These are phyloP conservation scores for Puccinia polysora DNA, from an alignment of 1,284 basidiomycete genomes.

Conservation along the genomic window DNA sequence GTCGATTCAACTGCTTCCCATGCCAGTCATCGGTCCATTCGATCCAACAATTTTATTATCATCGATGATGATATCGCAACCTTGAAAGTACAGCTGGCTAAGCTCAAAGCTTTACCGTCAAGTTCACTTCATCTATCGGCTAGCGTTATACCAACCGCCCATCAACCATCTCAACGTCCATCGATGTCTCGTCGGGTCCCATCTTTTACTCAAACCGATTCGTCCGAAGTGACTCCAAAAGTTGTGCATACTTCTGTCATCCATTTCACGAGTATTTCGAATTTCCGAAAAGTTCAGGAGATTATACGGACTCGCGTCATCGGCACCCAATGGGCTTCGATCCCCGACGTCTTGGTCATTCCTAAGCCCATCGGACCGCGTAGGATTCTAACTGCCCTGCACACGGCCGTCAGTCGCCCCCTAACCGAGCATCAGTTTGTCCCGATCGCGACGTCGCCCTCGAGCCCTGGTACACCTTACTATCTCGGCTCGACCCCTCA, in stretches of 20 bases:
- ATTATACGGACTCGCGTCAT: slow-evolving; percentile 67
- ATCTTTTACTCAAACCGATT: slow-evolving; percentile 28
- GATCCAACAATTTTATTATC: slow-evolving; percentile 37
- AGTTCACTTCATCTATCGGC: slow-evolving; percentile 11
- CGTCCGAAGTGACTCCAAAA: slow-evolving; percentile 40
- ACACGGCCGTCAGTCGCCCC: slow-evolving; percentile 77
- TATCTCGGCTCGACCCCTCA: slow-evolving; percentile 44
- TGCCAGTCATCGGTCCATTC: slow-evolving; percentile 12
- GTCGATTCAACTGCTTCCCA: neutral
- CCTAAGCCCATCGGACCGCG: slow-evolving; percentile 91
- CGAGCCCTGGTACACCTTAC: slow-evolving; percentile 50
- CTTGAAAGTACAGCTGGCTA: slow-evolving; percentile 26
- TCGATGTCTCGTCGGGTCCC: slow-evolving; percentile 27
- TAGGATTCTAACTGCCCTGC: slow-evolving; percentile 77
- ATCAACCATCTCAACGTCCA: slow-evolving; percentile 28
- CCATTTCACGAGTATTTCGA: slow-evolving; percentile 81
- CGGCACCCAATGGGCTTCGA: slow-evolving; percentile 53
- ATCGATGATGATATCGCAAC: slow-evolving; percentile 37
- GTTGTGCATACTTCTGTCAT: slow-evolving; percentile 60
- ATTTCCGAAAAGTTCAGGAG: slow-evolving; percentile 81
- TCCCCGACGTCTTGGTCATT: slow-evolving; percentile 82
- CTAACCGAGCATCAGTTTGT: slow-evolving; percentile 79
- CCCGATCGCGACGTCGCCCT: slow-evolving; percentile 84
- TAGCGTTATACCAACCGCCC: slow-evolving; percentile 1
- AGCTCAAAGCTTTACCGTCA: slow-evolving; percentile 20